Percentiles rank a stretch among this genome's conserved stretches.
Conservation (phyloP, 768 basidiomycete genomes). For the Collybiopsis luxurians region DNA sequence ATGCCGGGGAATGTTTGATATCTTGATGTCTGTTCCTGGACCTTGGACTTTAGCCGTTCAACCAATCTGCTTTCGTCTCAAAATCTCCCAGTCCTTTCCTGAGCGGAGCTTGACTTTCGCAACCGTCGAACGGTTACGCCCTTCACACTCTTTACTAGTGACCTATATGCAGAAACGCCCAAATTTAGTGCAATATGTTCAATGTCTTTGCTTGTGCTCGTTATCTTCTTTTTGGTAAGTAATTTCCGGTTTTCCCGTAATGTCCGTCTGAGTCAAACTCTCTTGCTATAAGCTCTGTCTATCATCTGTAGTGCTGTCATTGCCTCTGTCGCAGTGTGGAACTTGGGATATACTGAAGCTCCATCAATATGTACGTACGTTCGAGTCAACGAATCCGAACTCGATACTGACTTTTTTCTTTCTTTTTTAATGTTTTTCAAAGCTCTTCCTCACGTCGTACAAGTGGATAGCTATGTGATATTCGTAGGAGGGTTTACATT, state of each 20-base stretch:
- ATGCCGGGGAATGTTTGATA: too few species aligned
- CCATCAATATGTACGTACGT: constrained; percentile 38
- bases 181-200: constrained; percentile 30
- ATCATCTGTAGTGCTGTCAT: constrained; percentile 64
- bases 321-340: constrained; percentile 69
- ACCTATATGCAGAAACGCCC: constrained; percentile 26
- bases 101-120: constrained; percentile 21
- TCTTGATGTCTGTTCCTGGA: too few species aligned
- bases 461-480: constrained; percentile 58
- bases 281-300: constrained; percentile 47
- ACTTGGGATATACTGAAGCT: constrained; percentile 47
- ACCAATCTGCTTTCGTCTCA: too few species aligned
- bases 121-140: constrained; percentile 20
- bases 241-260: not conserved
- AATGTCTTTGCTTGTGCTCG: constrained; percentile 48
- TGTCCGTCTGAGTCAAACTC: not conserved
- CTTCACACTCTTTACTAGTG: constrained; percentile 27
- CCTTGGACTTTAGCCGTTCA: too few species aligned
- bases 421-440: not conserved
- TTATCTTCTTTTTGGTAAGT: constrained; percentile 60
- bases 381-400: too few species aligned
- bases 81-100: constrained; percentile 3
- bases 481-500: constrained; percentile 60
- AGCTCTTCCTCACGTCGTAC: constrained; percentile 9
- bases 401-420: too few species aligned